Conservation (phyloP, 257 asterid species). For the Ehretia macrophylla region DNA sequence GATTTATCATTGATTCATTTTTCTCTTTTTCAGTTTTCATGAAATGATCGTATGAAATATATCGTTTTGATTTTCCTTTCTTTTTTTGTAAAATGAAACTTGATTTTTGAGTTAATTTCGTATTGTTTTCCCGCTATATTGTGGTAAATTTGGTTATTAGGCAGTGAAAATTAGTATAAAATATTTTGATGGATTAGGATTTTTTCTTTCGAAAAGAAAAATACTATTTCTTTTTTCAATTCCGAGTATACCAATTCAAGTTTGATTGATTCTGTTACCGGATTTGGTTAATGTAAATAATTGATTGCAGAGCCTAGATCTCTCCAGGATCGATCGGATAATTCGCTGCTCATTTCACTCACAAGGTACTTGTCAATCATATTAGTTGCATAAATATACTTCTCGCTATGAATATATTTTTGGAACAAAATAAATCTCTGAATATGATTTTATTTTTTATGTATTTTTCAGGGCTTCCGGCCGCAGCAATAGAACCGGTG, state of each 20-base stretch:
- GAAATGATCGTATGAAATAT: too few species aligned
- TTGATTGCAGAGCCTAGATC: conserved; percentile 72
- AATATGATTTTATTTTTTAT: background rate
- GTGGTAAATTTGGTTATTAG: too few species aligned
- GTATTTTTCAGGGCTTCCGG: conserved; percentile 56
- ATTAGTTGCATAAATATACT: background rate
- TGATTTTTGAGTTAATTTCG: too few species aligned
- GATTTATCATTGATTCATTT: too few species aligned
- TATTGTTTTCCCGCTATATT: background rate
- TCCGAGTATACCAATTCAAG: background rate
- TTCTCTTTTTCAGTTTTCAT: too few species aligned
- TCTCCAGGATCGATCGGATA: conserved; percentile 84
- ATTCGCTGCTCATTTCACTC: conserved; percentile 77
- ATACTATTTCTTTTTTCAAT: too few species aligned
- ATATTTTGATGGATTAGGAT: too few species aligned
- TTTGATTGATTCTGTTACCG: background rate
- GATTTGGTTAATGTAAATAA: conserved; percentile 6
- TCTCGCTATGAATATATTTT: background rate
- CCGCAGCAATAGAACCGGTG: conserved; percentile 79
- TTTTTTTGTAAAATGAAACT: too few species aligned
- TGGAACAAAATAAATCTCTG: background rate
- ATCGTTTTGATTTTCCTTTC: too few species aligned
- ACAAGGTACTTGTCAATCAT: conserved; percentile 49
- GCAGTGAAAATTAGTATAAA: too few species aligned
- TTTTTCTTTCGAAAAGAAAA: too few species aligned